Percentiles rank a stretch among this genome's conserved stretches.
phyloP scores from a whole-genome alignment of 805 yeast genomes.

The Candida boleticola region DNA sequence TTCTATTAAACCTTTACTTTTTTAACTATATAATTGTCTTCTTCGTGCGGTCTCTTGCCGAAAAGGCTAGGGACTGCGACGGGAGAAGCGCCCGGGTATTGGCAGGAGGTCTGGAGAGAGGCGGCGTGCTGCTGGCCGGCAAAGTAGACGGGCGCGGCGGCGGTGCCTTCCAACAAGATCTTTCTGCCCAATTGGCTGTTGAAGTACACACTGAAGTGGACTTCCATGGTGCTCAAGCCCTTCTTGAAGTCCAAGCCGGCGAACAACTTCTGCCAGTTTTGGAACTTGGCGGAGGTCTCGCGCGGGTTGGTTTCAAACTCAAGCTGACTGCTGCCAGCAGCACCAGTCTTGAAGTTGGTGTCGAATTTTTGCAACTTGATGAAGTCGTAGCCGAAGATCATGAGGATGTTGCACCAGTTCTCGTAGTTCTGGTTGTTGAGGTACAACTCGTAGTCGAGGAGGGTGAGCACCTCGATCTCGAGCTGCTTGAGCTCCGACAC shows the following conservation, averaged over 20 bases:
- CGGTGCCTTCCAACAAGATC: neutral
- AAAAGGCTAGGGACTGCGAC: conserved; percentile 1
- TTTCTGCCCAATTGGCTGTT: conserved; percentile 2
- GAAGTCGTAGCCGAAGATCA: conserved; percentile 44
- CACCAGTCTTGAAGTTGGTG: neutral
- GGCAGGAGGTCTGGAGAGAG: no score
- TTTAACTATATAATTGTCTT: neutral
- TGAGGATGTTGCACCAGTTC: conserved; percentile 43
- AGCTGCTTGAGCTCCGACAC: conserved; percentile 46
- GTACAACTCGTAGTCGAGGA: conserved; percentile 57
- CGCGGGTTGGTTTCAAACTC: neutral
- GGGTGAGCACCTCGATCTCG: conserved; percentile 53
- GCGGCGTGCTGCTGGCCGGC: no score
- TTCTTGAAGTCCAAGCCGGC: neutral
- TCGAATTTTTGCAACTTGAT: conserved; percentile 26
- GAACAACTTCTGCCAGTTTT: conserved; percentile 1
- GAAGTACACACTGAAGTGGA: conserved; percentile 2
- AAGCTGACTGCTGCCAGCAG: neutral
- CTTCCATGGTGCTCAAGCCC: neutral
- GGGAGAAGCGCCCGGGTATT: neutral
- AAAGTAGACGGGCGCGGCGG: no score
- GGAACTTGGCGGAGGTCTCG: neutral
- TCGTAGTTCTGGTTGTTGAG: conserved; percentile 49
- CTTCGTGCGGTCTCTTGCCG: conserved; percentile 2
- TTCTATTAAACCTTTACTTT: conserved; percentile 2